These are phyloP conservation scores for Trypanosoma cruzi DNA, from an alignment of 208 protist species.

Conservation along the genomic window DNA sequence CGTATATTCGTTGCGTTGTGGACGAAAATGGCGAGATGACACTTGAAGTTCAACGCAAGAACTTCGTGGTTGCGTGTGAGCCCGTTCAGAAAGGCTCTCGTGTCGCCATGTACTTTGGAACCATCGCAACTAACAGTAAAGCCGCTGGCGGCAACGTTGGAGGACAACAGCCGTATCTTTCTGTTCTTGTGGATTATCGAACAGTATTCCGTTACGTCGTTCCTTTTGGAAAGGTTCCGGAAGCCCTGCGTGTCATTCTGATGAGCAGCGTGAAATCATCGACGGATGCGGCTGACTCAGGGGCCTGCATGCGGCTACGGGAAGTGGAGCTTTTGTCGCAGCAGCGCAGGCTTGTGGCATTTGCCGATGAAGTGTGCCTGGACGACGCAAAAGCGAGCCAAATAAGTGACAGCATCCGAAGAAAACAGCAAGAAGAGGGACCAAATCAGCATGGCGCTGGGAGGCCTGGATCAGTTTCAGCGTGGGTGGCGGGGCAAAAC, in stretches of 20 bases:
- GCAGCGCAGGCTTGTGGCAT: conserved; percentile 11
- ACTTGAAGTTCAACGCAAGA: conserved; percentile 21
- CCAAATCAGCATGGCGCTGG: background rate
- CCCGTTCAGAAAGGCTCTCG: conserved; percentile 10
- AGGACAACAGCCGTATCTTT: conserved; percentile 19
- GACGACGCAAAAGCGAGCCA: background rate
- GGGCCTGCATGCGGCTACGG: background rate
- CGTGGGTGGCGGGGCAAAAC: conserved; percentile 14
- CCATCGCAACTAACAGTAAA: background rate
- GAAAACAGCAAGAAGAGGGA: background rate
- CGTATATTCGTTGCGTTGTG: conserved; percentile 13
- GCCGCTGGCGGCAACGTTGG: background rate
- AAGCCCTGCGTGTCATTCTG: conserved; percentile 9
- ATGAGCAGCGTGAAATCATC: conserved; percentile 21
- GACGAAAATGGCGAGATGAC: conserved; percentile 8
- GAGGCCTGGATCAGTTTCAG: background rate
- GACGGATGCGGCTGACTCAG: background rate
- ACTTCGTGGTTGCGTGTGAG: conserved; percentile 2
- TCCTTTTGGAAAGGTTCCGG: background rate
- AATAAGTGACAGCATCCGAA: background rate
- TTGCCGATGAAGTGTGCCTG: conserved; percentile 16
- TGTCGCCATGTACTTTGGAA: conserved; percentile 20
- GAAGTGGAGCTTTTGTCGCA: conserved; percentile 21
- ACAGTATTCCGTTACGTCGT: conserved; percentile 11
- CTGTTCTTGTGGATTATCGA: conserved; percentile 21